Conservation (phyloP, 805 yeast species). For the Candida piceae region DNA sequence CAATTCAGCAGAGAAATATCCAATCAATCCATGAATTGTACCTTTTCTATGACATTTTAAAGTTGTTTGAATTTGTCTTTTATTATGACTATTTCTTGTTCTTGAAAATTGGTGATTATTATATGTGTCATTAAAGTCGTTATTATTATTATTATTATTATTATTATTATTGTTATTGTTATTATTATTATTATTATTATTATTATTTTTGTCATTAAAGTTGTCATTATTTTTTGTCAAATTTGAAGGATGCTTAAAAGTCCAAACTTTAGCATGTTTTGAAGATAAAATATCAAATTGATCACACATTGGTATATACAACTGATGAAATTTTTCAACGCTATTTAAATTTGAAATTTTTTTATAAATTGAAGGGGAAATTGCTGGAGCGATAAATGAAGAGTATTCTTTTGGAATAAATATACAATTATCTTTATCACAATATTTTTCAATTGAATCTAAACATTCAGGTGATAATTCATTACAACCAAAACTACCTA, state of each 20-base stretch:
- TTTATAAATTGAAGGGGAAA: constrained; percentile 47
- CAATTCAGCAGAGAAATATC: constrained; percentile 68
- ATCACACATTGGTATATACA: constrained; percentile 28
- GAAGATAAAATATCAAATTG: constrained; percentile 40
- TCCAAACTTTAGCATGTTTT: constrained; percentile 52
- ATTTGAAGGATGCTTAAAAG: constrained; percentile 42
- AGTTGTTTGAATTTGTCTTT: constrained; percentile 18
- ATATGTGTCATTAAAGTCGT: background rate
- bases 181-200: background rate
- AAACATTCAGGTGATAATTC: constrained; percentile 85
- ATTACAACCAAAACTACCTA: constrained; percentile 92
- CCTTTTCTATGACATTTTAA: constrained; percentile 46
- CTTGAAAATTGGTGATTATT: background rate
- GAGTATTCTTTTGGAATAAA: constrained; percentile 61
- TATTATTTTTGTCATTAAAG: background rate
- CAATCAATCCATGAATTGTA: constrained; percentile 67
- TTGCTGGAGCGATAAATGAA: constrained; percentile 62
- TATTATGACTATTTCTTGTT: constrained; percentile 16
- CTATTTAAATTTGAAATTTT: constrained; percentile 20
- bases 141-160: background rate
- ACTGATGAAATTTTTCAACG: constrained; percentile 15
- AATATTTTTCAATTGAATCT: constrained; percentile 33
- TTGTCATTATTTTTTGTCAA: background rate
- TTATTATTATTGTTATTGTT: background rate
- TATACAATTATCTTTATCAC: constrained; percentile 44